Base-by-base conservation (phyloP, 2,329 filamentous ascomycete species). In the Fusarium globosum region DNA sequence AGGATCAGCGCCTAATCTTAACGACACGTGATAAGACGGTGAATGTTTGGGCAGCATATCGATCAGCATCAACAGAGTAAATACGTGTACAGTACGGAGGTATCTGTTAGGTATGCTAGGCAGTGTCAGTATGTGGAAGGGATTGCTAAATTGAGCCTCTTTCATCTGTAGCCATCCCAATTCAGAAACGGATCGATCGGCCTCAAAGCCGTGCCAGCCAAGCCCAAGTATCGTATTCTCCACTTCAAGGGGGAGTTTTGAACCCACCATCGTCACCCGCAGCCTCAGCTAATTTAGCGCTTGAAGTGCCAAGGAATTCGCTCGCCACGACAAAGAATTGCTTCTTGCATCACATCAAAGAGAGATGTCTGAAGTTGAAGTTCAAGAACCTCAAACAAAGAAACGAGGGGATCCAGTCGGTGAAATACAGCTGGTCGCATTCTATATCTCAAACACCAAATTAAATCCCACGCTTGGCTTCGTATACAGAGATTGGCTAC, bases 241-340 rank as follows among this genome's bases (percentile, higher is more conserved):
- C 72, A 73, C 72, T 73, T 45, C 65, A 70, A 74, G 72, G 72
- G 68, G 42, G 55, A 69, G 18, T 39, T 23, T 30, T 4, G 20
- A 58, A n/a, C 43, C 65, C 63, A 58, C 53, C 68, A 45, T 35
- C 56, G 42, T 65, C 66, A n/a, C 30, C 58, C 41, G 33, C 49
- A 45, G 71, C 57, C 30, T 30, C 68, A 72, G 58, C 71, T 63
- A 72, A 61, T 69, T 65, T 69, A 69, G 66, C 52, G 67, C 20
- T 28, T 58, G 48, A n/a, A 41, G 41, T 46, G 51, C 65, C 65
- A 69, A 69, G 59, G 66, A 49, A 69, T 60, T 69, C 30, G 41
- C 52, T 39, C n/a, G 66, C 59, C 67, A 42, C 36, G 38, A 46
- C 59, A 49, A 70, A 69, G 52, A 69, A 69, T 69, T 69, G 41